These are phyloP conservation scores for Boletus sensibilis DNA, from an alignment of 768 basidiomycete genomes.

Conservation along the genomic window DNA sequence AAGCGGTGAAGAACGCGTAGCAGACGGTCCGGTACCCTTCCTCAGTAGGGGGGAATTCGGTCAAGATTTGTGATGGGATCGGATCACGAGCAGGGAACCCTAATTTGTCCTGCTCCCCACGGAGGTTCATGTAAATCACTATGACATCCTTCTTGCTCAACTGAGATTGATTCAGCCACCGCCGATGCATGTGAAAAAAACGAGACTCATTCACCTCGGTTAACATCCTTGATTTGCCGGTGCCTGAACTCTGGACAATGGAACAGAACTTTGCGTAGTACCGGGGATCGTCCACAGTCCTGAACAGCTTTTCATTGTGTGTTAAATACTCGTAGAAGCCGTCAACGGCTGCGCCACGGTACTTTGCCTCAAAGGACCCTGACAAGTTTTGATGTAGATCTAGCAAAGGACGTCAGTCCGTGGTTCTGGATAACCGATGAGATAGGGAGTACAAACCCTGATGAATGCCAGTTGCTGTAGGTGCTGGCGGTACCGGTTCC, in stretches of 20 bases:
- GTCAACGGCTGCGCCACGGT: slow-evolving; percentile 3
- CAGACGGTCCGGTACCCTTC: slow-evolving; percentile 3
- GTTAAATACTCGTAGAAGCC: slow-evolving; percentile 19
- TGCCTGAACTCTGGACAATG: slow-evolving; percentile 12
- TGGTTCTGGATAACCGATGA: too few species aligned
- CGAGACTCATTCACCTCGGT: background rate
- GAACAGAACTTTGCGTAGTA: too few species aligned
- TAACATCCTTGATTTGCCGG: slow-evolving; percentile 11
- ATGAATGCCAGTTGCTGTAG: too few species aligned
- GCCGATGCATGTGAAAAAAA: background rate
- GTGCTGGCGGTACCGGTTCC: background rate
- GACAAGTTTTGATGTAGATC: background rate
- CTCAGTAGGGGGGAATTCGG: background rate
- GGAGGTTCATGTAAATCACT: slow-evolving; percentile 22
- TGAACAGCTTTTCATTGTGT: slow-evolving; percentile 5
- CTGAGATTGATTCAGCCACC: background rate
- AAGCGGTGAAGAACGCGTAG: slow-evolving; percentile 12
- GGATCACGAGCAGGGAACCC: slow-evolving; percentile 15
- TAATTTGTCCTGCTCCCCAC: background rate
- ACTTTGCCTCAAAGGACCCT: background rate
- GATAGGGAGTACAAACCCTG: background rate
- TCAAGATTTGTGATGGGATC: slow-evolving; percentile 14
- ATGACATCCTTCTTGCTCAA: too few species aligned
- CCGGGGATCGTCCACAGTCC: background rate
- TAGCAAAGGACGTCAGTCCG: background rate